phyloP scores from a whole-genome alignment of 306 rosid genomes.

The Cicer chorassanicum region DNA sequence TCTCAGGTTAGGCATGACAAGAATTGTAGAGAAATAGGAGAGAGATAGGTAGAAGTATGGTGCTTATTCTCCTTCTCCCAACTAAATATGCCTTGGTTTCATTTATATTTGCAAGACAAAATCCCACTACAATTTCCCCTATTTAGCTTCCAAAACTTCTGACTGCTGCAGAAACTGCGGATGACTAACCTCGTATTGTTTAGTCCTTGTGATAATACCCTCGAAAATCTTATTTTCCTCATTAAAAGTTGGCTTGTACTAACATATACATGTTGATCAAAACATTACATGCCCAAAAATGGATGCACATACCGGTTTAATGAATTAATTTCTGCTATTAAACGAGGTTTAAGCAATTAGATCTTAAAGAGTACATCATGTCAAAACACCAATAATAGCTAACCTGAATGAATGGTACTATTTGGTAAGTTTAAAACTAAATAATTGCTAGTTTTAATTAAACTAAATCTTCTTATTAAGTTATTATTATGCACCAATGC shows the following conservation, averaged over 20 bases:
- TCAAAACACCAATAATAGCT: neutral
- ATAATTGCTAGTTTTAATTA: neutral
- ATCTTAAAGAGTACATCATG: conserved; percentile 1
- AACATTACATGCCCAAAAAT: neutral
- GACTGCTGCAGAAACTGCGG: neutral
- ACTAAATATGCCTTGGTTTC: neutral
- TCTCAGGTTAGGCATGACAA: neutral
- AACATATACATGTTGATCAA: neutral
- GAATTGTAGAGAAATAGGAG: neutral
- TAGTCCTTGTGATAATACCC: neutral
- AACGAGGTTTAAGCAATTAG: neutral
- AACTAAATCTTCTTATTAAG: conserved; percentile 11
- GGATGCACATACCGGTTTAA: neutral
- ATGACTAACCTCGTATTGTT: neutral
- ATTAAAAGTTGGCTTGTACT: neutral
- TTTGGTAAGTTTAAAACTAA: neutral
- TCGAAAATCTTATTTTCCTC: neutral
- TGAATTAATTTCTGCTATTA: conserved; percentile 7
- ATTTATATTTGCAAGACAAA: conserved; percentile 1
- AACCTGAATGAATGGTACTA: conserved; percentile 9
- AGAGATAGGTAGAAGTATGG: neutral
- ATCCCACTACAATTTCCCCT: neutral
- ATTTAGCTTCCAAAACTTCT: conserved; percentile 20
- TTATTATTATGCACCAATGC: neutral
- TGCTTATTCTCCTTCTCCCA: conserved; percentile 4